Evolutionary conservation across 2,329 filamentous ascomycete genomes (phyloP).

Genomic region (Nemania sp.): DNA sequence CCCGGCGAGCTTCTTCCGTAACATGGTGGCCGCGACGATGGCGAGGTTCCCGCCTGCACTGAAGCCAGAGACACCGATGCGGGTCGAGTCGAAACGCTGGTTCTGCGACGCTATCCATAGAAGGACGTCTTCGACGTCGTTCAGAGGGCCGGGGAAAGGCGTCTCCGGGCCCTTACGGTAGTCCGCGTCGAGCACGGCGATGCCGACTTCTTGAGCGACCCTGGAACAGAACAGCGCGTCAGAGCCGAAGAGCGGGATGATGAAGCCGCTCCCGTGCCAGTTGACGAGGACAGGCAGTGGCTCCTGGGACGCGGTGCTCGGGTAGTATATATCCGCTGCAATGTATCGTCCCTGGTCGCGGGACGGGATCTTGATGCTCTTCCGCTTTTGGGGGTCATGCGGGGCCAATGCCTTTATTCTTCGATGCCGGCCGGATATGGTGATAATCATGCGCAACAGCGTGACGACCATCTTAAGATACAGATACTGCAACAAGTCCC

Average conservation of each 20-base stretch:
- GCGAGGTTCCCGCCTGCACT: slow-evolving; percentile 3
- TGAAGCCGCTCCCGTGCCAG: slow-evolving; percentile 31
- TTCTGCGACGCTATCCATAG: slow-evolving; percentile 7
- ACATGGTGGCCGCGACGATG: neutral
- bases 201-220: slow-evolving; percentile 28
- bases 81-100: neutral
- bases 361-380: slow-evolving; percentile 40
- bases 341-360: slow-evolving; percentile 23
- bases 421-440: neutral
- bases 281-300: slow-evolving; percentile 23
- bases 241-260: slow-evolving; percentile 18
- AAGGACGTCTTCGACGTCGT: slow-evolving; percentile 10
- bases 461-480: slow-evolving; percentile 1
- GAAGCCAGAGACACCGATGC: slow-evolving; percentile 1
- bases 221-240: slow-evolving; percentile 26
- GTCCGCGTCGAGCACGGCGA: slow-evolving; percentile 39
- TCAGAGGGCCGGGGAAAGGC: neutral
- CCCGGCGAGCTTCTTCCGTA: neutral
- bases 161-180: slow-evolving; percentile 33
- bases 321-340: slow-evolving; percentile 24
- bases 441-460: neutral
- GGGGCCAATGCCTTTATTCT: neutral
- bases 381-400: neutral
- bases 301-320: neutral
- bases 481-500: neutral